Conservation (phyloP, 148 eudicot species). For the Dianthus caryophyllus region DNA sequence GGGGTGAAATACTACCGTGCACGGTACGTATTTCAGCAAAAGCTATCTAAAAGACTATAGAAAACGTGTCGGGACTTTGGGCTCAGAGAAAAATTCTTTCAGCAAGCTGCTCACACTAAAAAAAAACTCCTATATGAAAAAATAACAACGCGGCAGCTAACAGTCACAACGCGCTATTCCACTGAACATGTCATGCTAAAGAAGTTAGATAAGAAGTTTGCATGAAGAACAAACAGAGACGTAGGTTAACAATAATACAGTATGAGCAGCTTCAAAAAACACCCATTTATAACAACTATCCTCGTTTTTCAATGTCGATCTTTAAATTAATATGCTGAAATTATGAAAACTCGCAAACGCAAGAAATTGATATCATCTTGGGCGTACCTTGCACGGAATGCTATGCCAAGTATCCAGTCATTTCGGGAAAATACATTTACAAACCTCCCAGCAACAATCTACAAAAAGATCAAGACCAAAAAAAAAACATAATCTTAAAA, state of each 20-base stretch:
- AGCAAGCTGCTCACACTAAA: neutral
- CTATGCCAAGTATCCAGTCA: slow-evolving; percentile 97
- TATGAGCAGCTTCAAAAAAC: neutral
- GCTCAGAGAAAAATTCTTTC: neutral
- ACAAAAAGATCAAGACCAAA: slow-evolving; percentile 24
- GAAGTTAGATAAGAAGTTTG: neutral
- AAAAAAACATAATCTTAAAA: neutral
- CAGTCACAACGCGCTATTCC: neutral
- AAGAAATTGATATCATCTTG: neutral
- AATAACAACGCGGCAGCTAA: neutral
- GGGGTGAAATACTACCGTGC: neutral
- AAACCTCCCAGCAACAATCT: slow-evolving; percentile 96
- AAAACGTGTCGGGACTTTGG: neutral
- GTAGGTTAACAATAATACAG: neutral
- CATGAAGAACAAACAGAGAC: neutral
- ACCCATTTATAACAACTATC: neutral
- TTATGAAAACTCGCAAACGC: neutral
- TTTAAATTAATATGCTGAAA: neutral
- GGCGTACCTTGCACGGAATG: slow-evolving; percentile 90
- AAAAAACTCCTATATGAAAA: neutral
- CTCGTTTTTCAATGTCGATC: neutral
- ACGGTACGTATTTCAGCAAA: neutral
- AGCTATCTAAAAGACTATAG: neutral
- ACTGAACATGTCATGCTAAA: neutral
- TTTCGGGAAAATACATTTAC: slow-evolving; percentile 74